Percentiles rank a stretch among this genome's conserved stretches.
phyloP scores from a whole-genome alignment of 768 basidiomycete genomes.

The Rubroboletus satanas region DNA sequence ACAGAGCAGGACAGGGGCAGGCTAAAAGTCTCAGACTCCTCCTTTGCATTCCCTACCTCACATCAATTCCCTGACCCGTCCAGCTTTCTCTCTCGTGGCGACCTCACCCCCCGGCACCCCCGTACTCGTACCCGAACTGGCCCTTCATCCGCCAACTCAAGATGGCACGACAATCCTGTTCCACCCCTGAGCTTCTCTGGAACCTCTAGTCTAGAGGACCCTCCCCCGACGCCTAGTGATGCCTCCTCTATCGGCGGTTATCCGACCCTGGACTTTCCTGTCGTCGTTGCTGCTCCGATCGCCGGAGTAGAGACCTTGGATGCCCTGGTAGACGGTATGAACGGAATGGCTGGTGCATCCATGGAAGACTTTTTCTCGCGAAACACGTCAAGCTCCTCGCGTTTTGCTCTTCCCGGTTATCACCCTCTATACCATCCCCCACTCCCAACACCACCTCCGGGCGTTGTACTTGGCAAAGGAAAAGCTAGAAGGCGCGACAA shows the following conservation, averaged over 20 bases:
- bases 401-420: slow-evolving; percentile 55
- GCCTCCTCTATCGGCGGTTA: slow-evolving; percentile 21
- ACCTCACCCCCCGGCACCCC: slow-evolving; percentile 37
- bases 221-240: slow-evolving; percentile 68
- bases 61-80: slow-evolving; percentile 24
- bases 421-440: slow-evolving; percentile 83
- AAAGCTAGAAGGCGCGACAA: slow-evolving; percentile 28
- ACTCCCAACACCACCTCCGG: slow-evolving; percentile 78
- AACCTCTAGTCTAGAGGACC: slow-evolving; percentile 69
- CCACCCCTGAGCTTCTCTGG: slow-evolving; percentile 61
- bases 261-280: slow-evolving; percentile 48
- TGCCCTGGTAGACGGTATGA: slow-evolving; percentile 87
- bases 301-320: slow-evolving; percentile 85
- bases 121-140: slow-evolving; percentile 58
- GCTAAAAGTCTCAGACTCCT: slow-evolving; percentile 25
- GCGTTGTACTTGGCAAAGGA: slow-evolving; percentile 60
- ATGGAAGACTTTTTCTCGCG: slow-evolving; percentile 52
- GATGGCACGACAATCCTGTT: slow-evolving; percentile 44
- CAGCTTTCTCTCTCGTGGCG: slow-evolving; percentile 22
- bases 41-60: slow-evolving; percentile 29
- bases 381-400: slow-evolving; percentile 44
- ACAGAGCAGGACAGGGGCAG: slow-evolving; percentile 24
- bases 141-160: slow-evolving; percentile 42
- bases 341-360: slow-evolving; percentile 71
- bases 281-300: slow-evolving; percentile 71